phyloP scores from a whole-genome alignment of 257 asterid species.

The Solanum etuberosum region DNA sequence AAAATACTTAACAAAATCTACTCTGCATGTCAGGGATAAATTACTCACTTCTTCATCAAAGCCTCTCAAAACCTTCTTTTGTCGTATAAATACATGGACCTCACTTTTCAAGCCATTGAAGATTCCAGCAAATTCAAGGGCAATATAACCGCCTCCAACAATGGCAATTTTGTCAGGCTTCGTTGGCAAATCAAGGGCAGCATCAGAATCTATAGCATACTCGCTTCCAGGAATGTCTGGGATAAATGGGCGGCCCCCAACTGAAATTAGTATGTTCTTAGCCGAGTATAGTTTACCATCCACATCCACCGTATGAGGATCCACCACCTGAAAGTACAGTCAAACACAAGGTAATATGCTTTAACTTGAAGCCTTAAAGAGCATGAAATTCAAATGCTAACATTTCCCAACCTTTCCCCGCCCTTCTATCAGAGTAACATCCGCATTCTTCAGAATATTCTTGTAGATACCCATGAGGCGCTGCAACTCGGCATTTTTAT shows the following conservation, averaged over 20 bases:
- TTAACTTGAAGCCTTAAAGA: neutral
- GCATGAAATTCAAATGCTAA: neutral
- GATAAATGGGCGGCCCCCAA: constrained; percentile 95
- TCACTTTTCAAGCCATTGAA: constrained; percentile 80
- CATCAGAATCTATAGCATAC: constrained; percentile 86
- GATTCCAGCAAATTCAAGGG: constrained; percentile 98
- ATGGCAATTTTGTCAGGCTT: constrained; percentile 82
- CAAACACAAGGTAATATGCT: neutral
- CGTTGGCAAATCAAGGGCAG: constrained; percentile 89
- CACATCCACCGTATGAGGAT: constrained; percentile 81
- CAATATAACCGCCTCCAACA: constrained; percentile 96
- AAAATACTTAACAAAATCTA: neutral
- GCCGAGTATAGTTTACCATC: constrained; percentile 83
- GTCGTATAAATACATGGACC: constrained; percentile 92
- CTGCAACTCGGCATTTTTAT: constrained; percentile 86
- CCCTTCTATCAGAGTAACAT: constrained; percentile 69
- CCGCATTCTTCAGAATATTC: constrained; percentile 65
- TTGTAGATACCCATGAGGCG: constrained; percentile 88
- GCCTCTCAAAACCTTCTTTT: constrained; percentile 83
- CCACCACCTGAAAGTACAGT: constrained; percentile 50
- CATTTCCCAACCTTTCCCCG: constrained; percentile 79
- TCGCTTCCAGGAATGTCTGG: constrained; percentile 96
- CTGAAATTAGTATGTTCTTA: constrained; percentile 79
- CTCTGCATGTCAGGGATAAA: neutral
- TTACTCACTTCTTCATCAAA: constrained; percentile 83